phyloP scores from a whole-genome alignment of 805 yeast species.

The Monosporozyma servazzii region DNA sequence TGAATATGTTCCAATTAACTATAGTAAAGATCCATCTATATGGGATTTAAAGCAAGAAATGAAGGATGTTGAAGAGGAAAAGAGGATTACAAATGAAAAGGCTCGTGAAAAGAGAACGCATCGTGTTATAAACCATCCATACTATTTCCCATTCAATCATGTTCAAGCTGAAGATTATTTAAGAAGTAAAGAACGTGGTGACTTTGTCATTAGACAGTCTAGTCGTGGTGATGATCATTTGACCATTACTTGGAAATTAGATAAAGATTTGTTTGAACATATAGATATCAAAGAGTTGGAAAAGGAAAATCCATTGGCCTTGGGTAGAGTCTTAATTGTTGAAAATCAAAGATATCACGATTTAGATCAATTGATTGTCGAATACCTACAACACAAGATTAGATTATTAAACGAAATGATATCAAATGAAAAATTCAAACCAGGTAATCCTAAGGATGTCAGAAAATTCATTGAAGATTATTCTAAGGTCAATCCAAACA shows the following conservation, averaged over 20 bases:
- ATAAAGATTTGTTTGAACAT: slow-evolving; percentile 84
- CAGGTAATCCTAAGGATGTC: slow-evolving; percentile 69
- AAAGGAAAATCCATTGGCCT: slow-evolving; percentile 50
- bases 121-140: slow-evolving; percentile 84
- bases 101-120: slow-evolving; percentile 55
- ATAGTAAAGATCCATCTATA: slow-evolving; percentile 46
- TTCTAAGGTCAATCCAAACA: slow-evolving; percentile 82
- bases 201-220: slow-evolving; percentile 88
- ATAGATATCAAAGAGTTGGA: slow-evolving; percentile 73
- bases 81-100: slow-evolving; percentile 43
- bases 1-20: slow-evolving; percentile 33
- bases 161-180: slow-evolving; percentile 87
- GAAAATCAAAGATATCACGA: slow-evolving; percentile 70
- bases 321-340: slow-evolving; percentile 53
- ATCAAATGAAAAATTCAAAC: slow-evolving; percentile 77
- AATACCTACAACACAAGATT: slow-evolving; percentile 77
- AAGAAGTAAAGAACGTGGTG: slow-evolving; percentile 85
- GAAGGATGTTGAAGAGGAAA: slow-evolving; percentile 50
- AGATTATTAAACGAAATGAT: slow-evolving; percentile 76
- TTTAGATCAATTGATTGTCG: slow-evolving; percentile 85
- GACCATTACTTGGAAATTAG: slow-evolving; percentile 94
- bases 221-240: slow-evolving; percentile 81
- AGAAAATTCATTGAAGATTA: slow-evolving; percentile 81
- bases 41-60: slow-evolving; percentile 80
- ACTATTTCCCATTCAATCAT: slow-evolving; percentile 73